Conservation (phyloP, 805 yeast species). For the Starmerella asiatica region DNA sequence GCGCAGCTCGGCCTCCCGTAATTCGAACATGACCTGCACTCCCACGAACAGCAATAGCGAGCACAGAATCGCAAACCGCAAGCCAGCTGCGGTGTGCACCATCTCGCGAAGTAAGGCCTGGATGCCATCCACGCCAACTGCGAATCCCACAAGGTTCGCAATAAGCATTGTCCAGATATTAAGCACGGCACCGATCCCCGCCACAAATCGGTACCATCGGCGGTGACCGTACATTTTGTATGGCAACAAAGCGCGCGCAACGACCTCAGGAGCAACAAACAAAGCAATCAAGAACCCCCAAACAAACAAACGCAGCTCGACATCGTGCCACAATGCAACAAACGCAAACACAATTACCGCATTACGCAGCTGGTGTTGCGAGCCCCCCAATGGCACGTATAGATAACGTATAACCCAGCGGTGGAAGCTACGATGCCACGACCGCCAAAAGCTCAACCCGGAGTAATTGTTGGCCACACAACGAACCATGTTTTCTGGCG, state of each 20-base stretch:
- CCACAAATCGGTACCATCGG: conserved; percentile 67
- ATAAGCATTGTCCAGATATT: conserved; percentile 98
- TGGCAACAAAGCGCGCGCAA: conserved; percentile 37
- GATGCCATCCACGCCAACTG: conserved; percentile 83
- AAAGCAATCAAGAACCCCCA: conserved; percentile 96
- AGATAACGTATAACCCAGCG: conserved; percentile 81
- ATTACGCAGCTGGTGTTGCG: conserved; percentile 54
- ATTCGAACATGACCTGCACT: conserved; percentile 86
- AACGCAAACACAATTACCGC: conserved; percentile 79
- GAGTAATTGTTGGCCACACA: conserved; percentile 91
- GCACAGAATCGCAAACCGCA: conserved; percentile 45
- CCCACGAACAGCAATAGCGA: conserved; percentile 64
- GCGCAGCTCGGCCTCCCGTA: conserved; percentile 74
- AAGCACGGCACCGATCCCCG: conserved; percentile 75
- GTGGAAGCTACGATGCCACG: conserved; percentile 94
- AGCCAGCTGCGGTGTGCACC: conserved; percentile 58
- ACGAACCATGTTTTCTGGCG: conserved; percentile 95
- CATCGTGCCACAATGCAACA: conserved; percentile 98
- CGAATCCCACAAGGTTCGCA: conserved; percentile 89
- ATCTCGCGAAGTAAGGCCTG: conserved; percentile 49
- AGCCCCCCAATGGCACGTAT: conserved; percentile 85
- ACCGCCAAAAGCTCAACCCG: conserved; percentile 93
- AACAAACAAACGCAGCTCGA: conserved; percentile 64
- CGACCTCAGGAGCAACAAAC: conserved; percentile 74
- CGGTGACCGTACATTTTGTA: conserved; percentile 28